Evolutionary conservation across 73 alveolate species (phyloP), one percentile per base, ranked within the genome.

Genomic region (Paraurostyla sp.): DNA sequence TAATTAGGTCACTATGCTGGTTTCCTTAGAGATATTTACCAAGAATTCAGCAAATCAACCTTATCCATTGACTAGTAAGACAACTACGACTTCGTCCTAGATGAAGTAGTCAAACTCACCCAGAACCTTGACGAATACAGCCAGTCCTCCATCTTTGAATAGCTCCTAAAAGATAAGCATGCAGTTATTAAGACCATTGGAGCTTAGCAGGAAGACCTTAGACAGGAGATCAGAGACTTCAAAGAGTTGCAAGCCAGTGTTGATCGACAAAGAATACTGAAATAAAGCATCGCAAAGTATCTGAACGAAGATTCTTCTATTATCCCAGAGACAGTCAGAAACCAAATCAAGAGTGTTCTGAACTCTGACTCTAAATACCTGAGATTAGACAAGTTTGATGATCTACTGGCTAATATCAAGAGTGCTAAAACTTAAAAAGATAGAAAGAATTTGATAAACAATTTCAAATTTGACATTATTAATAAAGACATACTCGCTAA

Each of bases 1-100:
- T 30, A 42, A 1, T 41, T 65, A 20, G 84, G 86, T 27, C 60
- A 83, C 41, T 62, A 56, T 25, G 92, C 86, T 13, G 65, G 63
- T 18, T 83, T 23, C 85, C 40, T 57, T 25, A 49, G 54, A 16
- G 41, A 56, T 0, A 42, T 81, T n/a, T 13, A 6, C 45, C 80
- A 76, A 23, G 50, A 36, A 22, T n/a, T 43, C 22, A 73, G 71
- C 11, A 22, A 0, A 18, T 33, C 7, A 9, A 18, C 3, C 56
- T 18, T n/a, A 20, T 6, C 6, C 59, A 51, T 30, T 0, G 51
- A 76, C 2, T 23, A 76, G 40, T 1, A 7, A 33, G 65, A 52
- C 30, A 20, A 49, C 58, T 41, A 43, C 22, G 73, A 41, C 4
- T 15, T 18, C 6, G 50, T 73, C 54, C 41, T 38, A 33, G 46